Conservation (phyloP, 352 stramenopile species). For the Phytophthora megakarya region DNA sequence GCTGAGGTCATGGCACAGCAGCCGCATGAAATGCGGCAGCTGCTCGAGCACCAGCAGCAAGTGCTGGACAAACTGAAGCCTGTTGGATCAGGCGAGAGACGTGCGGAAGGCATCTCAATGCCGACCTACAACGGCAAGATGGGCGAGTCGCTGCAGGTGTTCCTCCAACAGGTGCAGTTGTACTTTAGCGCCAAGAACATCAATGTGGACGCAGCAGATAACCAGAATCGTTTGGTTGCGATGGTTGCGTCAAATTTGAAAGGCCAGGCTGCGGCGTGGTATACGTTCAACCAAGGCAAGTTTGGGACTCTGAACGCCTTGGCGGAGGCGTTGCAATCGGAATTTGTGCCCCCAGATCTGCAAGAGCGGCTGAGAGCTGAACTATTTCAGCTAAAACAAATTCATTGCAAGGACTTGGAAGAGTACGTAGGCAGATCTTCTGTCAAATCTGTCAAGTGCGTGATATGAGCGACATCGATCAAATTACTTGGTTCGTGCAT, state of each 20-base stretch:
- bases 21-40: constrained; percentile 6
- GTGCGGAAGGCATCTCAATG: constrained; percentile 10
- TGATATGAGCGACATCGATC: constrained; percentile 16
- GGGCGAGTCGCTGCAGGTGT: constrained; percentile 10
- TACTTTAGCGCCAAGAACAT: constrained; percentile 19
- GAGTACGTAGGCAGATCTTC: constrained; percentile 16
- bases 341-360: constrained; percentile 15
- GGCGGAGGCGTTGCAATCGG: neutral
- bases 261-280: constrained; percentile 8
- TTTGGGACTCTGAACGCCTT: constrained; percentile 1
- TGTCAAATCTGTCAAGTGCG: constrained; percentile 4
- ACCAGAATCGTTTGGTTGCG: neutral
- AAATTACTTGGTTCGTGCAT: constrained; percentile 15
- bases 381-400: constrained; percentile 6
- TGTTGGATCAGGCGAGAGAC: too few relatives aligned
- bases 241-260: constrained; percentile 16
- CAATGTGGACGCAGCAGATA: constrained; percentile 1
- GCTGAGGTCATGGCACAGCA: neutral
- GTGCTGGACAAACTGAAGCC: too few relatives aligned
- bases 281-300: constrained; percentile 10
- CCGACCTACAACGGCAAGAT: constrained; percentile 10
- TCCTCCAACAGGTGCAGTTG: constrained; percentile 7
- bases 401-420: constrained; percentile 2
- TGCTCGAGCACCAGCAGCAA: constrained; percentile 7
- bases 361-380: constrained; percentile 7